Evolutionary conservation across 352 stramenopile species (phyloP).

Genomic region (Phytophthora boehmeriae): DNA sequence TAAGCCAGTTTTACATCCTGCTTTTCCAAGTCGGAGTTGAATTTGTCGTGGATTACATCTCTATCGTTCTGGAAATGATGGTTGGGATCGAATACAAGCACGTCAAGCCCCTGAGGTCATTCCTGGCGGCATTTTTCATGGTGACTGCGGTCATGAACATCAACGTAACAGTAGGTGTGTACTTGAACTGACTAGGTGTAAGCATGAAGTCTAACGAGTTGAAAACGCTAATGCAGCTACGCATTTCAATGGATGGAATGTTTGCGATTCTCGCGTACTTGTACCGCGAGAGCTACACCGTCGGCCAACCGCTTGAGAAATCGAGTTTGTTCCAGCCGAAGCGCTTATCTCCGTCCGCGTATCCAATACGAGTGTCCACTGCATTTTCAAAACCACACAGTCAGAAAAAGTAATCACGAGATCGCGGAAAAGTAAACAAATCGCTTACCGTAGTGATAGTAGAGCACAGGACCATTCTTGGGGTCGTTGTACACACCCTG

Average conservation of each 20-base stretch:
- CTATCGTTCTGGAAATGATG: slow-evolving; percentile 28
- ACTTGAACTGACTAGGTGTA: slow-evolving; percentile 26
- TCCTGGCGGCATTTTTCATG: slow-evolving; percentile 30
- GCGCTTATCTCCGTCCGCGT: slow-evolving; percentile 1
- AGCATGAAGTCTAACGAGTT: no score
- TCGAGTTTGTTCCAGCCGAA: slow-evolving; percentile 1
- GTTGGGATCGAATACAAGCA: slow-evolving; percentile 22
- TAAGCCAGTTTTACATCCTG: slow-evolving; percentile 11
- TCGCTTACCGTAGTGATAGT: background rate
- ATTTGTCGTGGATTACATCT: slow-evolving; percentile 28
- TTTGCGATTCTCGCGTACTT: no score
- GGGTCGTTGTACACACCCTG: slow-evolving; percentile 2
- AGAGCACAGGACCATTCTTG: background rate
- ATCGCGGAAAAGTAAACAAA: no score
- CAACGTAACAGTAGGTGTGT: slow-evolving; percentile 33
- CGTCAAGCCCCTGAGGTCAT: slow-evolving; percentile 16
- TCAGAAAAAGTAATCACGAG: background rate
- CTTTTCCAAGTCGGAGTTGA: slow-evolving; percentile 19
- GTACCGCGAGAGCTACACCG: background rate
- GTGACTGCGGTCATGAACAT: slow-evolving; percentile 40
- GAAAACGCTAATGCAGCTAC: no score
- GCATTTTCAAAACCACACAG: background rate
- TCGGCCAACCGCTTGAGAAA: background rate
- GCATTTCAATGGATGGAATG: no score
- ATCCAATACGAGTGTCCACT: background rate